Conservation (phyloP, 2,329 filamentous ascomycete species). For the Cercospora zeina region DNA sequence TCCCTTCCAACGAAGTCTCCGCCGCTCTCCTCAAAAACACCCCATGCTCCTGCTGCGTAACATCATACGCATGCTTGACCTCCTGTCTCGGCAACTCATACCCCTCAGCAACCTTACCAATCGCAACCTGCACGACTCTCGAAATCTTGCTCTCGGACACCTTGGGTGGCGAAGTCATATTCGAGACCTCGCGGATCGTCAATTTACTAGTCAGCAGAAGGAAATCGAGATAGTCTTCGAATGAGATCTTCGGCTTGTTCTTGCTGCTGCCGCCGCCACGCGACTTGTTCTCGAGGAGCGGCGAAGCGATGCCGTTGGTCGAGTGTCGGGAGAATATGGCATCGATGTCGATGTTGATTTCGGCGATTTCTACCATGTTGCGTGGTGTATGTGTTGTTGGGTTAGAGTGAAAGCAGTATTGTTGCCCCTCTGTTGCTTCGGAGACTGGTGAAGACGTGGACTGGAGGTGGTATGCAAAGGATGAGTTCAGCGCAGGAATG, state of each 20-base stretch:
- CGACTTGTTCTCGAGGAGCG: background rate
- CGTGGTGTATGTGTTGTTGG: background rate
- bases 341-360: background rate
- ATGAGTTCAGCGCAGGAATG: background rate
- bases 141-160: background rate
- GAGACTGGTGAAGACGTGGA: background rate
- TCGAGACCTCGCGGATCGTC: background rate
- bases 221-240: background rate
- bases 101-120: background rate
- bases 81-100: background rate
- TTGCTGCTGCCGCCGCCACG: too few species aligned
- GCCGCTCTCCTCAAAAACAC: background rate
- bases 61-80: background rate
- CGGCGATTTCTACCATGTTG: background rate
- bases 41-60: background rate
- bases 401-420: background rate
- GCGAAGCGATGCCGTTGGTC: background rate
- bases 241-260: background rate
- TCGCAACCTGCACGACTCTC: background rate
- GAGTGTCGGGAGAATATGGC: background rate
- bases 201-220: background rate
- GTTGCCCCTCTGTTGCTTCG: background rate
- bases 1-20: background rate
- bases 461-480: background rate
- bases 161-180: background rate